Evolutionary conservation across 2,329 filamentous ascomycete species (phyloP), one percentile per base, ranked within the genome.

Genomic region (Sporothrix globosa): DNA sequence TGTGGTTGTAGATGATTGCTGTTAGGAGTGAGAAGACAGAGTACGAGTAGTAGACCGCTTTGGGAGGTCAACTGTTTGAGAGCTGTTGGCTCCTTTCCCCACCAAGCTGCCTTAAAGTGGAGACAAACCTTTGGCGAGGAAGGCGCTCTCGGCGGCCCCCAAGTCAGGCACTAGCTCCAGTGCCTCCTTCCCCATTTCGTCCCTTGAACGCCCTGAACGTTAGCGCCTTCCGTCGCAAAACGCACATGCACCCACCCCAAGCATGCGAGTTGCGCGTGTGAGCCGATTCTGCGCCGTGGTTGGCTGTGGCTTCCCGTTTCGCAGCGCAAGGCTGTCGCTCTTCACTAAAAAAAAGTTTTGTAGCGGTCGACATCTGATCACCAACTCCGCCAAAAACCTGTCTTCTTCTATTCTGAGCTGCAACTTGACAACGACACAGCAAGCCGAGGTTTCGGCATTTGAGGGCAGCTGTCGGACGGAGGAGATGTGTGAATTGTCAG

Each of bases 201-300:
- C 65, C n/a, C 21, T 44, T 54, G 30, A 24, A 13, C 34, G 17
- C 30, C 5, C 52, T 52, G 65, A 9, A 14, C 10, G 4, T 46
- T 63, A 44, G 56, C 54, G 67, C 41, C 54, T 61, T 69, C 44
- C 14, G 27, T 30, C 67, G 53, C 67, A 53, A 14, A 30, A 27
- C 53, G 13, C 27, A 56, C 27, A 56, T 56, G 53, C 27, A 2
- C 53, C 53, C 39, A 24, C 53, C 53, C 48, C 30, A 44, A 66
- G 27, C 44, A 30, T 53, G 44, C 11, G 39, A 34, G 19, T 19
- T 24, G 52, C 34, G 54, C 48, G 67, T 61, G 70, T 72, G 70
- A 52, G 56, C 70, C 70, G 56, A 61, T 68, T 27, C 68, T 68
- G 54, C 48, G 39, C 68, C 44, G 63, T 72, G 70, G 70, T 72